These are phyloP conservation scores for Mycena floridula DNA, from an alignment of 768 basidiomycete species.

Conservation along the genomic window DNA sequence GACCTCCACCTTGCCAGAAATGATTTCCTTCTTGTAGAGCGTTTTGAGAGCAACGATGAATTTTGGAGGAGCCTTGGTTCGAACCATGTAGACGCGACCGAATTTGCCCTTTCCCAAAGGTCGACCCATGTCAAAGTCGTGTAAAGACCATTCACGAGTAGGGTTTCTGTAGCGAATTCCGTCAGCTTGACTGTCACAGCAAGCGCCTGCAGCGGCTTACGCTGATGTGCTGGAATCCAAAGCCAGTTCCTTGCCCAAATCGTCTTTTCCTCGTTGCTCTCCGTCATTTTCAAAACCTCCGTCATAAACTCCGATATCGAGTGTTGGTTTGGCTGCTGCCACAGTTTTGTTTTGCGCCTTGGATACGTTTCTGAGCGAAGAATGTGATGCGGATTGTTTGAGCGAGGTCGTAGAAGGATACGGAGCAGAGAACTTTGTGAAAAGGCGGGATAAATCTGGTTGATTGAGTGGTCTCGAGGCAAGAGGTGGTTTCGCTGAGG, in stretches of 20 bases:
- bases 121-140: conserved; percentile 89
- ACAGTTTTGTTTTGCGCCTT: no score
- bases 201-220: no score
- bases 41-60: conserved; percentile 97
- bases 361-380: no score
- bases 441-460: no score
- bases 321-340: no score
- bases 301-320: conserved; percentile 90
- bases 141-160: conserved; percentile 80
- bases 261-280: conserved; percentile 70
- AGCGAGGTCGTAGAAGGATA: no score
- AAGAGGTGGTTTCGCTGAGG: no score
- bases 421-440: no score
- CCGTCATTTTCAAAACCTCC: conserved; percentile 89
- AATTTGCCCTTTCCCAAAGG: conserved; percentile 99
- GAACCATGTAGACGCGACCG: conserved; percentile 97
- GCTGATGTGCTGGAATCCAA: conserved; percentile 74
- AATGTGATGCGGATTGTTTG: no score
- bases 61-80: conserved; percentile 80
- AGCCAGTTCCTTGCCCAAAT: conserved; percentile 70
- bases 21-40: conserved; percentile 93
- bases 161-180: conserved; percentile 49
- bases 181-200: no score
- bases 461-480: no score
- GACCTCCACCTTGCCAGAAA: conserved; percentile 88